Conservation (phyloP, 2,329 filamentous ascomycete species). For the Ilyonectria robusta region DNA sequence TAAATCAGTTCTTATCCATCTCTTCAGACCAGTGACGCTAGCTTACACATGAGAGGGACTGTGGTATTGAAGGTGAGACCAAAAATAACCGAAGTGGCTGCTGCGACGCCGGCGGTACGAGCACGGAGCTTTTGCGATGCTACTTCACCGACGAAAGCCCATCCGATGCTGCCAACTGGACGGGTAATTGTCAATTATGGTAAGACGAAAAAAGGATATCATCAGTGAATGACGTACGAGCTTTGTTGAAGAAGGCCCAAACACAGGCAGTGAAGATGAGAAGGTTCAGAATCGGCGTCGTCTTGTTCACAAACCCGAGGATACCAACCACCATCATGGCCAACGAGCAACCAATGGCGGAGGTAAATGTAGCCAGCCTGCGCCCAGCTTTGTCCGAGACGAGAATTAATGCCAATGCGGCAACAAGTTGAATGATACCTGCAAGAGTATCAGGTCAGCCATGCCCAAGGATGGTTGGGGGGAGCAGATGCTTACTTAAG, state of each 20-base stretch:
- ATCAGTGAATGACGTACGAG: too few relatives aligned
- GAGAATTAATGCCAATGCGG: not conserved
- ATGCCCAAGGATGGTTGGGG: too few relatives aligned
- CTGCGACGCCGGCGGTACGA: not conserved
- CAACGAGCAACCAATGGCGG: not conserved
- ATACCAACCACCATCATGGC: not conserved
- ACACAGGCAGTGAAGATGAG: not conserved
- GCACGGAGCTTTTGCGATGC: not conserved
- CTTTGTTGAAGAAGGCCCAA: not conserved
- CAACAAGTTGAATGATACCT: not conserved
- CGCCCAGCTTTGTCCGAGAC: not conserved
- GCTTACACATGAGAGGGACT: not conserved
- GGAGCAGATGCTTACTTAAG: not conserved
- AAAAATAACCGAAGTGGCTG: not conserved
- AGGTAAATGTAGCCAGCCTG: not conserved
- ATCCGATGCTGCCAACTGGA: not conserved
- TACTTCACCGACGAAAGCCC: not conserved
- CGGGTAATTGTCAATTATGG: not conserved
- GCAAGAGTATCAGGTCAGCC: not conserved
- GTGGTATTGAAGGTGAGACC: not conserved
- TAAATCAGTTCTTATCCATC: too few relatives aligned
- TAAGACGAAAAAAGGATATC: too few relatives aligned
- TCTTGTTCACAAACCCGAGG: not conserved
- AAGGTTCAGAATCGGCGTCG: not conserved
- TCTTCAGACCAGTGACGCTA: too few relatives aligned